A percentile compares a stretch with the other conserved stretches of the same genome.
phyloP scores from a whole-genome alignment of 805 yeast species.

The Naumovozyma dairenensis region DNA sequence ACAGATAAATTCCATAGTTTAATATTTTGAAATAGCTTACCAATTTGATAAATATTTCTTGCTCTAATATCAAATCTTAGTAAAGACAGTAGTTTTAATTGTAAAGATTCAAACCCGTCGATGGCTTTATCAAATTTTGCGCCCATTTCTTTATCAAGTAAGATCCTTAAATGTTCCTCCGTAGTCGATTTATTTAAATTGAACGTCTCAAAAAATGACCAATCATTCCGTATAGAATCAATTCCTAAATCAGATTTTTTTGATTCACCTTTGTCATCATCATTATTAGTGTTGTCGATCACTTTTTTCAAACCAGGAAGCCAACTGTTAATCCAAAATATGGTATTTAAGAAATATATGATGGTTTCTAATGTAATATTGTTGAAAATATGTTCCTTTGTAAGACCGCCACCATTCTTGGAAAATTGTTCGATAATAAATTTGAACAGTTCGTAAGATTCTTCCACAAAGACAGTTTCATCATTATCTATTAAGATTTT shows the following conservation, averaged over 20 bases:
- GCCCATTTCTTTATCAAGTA: slow-evolving; percentile 13
- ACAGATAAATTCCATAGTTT: slow-evolving; percentile 24
- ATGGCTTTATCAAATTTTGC: slow-evolving; percentile 14
- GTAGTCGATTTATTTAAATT: slow-evolving; percentile 12
- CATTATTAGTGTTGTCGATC: slow-evolving; percentile 9
- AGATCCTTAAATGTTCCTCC: slow-evolving; percentile 10
- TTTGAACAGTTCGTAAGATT: slow-evolving; percentile 22
- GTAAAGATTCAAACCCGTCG: slow-evolving; percentile 12
- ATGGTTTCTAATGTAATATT: slow-evolving; percentile 41
- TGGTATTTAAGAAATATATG: slow-evolving; percentile 42
- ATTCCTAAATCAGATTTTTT: slow-evolving; percentile 9
- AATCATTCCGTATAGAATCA: slow-evolving; percentile 28
- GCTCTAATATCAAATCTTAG: slow-evolving; percentile 26
- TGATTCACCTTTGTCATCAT: slow-evolving; percentile 3
- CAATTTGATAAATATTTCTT: slow-evolving; percentile 22
- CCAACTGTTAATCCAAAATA: slow-evolving; percentile 52
- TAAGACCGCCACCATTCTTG: slow-evolving; percentile 20
- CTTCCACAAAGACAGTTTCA: slow-evolving; percentile 16
- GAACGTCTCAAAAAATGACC: slow-evolving; percentile 34
- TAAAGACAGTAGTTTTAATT: slow-evolving; percentile 14
- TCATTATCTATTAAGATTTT: slow-evolving; percentile 23
- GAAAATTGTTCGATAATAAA: slow-evolving; percentile 26
- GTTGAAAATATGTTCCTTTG: slow-evolving; percentile 47
- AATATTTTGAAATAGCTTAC: slow-evolving; percentile 18
- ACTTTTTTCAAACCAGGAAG: slow-evolving; percentile 44